Evolutionary conservation across 306 rosid genomes (phyloP), one percentile per base, ranked within the genome.

Genomic region (Vigna hirtella): DNA sequence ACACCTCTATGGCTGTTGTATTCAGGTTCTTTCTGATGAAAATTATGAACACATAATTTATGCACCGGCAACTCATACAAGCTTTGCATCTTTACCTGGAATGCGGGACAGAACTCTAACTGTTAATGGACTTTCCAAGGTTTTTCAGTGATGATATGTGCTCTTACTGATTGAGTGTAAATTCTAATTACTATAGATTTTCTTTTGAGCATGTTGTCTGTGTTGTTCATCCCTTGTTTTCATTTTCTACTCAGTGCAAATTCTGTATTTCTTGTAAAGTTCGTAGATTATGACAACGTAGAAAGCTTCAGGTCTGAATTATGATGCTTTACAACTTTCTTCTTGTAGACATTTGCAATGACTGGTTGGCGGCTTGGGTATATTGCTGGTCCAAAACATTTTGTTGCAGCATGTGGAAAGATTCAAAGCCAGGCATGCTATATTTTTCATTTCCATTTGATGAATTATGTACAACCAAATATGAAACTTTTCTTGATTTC

Each of bases 321-420:
- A 58, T 83, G 83, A 83, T 26, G 77, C 48, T 70, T 75, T 70
- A 52, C 78, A 76, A 28, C 12, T 86, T 71, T 55, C 43, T 78
- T 58, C 38, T 34, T 84, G 84, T 70, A 91, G 98, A 85, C 97
- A 66, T 93, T 93, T 83, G 98, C 97, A 71, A 93, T 93, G 98
- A 93, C 98, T 63, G 98, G 98, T 82, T 93, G 97, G 98, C 88
- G 98, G 34, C 91, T 90, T 68, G 93, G 97, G 76, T 92, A 92
- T 84, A 5, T 92, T 66, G 97, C 94, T 59, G 93, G 94, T 66
- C 91, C 97, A 48, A 92, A 90, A 59, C 94, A 92, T 81, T 90
- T 90, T 75, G 83, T 90, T 45, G 42, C 87, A 7, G 94, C 97
- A n/a, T 92, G 94, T 69, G 86, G 81, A 77, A 92, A 92, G 79